A percentile compares a stretch with the other conserved stretches of the same genome.
These are phyloP conservation scores for Leishmania aethiopica DNA, from an alignment of 208 protist genomes.

Conservation along the genomic window DNA sequence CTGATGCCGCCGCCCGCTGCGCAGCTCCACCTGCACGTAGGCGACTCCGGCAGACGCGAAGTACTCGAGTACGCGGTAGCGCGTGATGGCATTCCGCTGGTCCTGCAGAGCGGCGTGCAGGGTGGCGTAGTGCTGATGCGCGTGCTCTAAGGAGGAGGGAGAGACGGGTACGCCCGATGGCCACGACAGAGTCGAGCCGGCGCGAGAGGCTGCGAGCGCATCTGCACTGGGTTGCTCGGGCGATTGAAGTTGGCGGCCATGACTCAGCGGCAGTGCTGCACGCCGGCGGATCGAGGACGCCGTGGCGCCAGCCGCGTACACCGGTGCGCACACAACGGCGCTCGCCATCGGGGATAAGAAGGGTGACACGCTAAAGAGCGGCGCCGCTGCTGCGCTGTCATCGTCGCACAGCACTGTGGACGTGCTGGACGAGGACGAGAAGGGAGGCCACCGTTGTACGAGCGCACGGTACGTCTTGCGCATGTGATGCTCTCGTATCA, in stretches of 20 bases:
- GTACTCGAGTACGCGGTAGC: conserved; percentile 67
- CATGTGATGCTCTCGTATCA: conserved; percentile 39
- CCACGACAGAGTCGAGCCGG: neutral
- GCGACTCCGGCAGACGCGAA: conserved; percentile 57
- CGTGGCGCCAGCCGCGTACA: conserved; percentile 25
- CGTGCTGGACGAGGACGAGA: neutral
- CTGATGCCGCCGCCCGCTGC: conserved; percentile 75
- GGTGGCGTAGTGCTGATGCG: conserved; percentile 11
- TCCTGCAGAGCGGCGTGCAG: conserved; percentile 37
- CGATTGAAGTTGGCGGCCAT: neutral
- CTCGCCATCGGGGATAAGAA: conserved; percentile 25
- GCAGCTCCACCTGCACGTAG: conserved; percentile 64
- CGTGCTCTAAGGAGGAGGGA: neutral
- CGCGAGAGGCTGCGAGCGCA: neutral
- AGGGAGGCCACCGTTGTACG: conserved; percentile 47
- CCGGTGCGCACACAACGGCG: conserved; percentile 15
- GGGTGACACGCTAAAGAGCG: conserved; percentile 17
- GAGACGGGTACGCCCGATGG: neutral
- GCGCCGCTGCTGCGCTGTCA: neutral
- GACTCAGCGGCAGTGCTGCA: neutral
- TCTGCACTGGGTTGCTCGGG: neutral
- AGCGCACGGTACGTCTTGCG: conserved; percentile 71
- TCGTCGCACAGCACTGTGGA: neutral
- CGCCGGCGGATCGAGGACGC: conserved; percentile 6
- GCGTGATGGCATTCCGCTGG: conserved; percentile 49